Evolutionary conservation across 805 yeast species (phyloP), one percentile per base, ranked within the genome.

Genomic region (Pichia exigua): DNA sequence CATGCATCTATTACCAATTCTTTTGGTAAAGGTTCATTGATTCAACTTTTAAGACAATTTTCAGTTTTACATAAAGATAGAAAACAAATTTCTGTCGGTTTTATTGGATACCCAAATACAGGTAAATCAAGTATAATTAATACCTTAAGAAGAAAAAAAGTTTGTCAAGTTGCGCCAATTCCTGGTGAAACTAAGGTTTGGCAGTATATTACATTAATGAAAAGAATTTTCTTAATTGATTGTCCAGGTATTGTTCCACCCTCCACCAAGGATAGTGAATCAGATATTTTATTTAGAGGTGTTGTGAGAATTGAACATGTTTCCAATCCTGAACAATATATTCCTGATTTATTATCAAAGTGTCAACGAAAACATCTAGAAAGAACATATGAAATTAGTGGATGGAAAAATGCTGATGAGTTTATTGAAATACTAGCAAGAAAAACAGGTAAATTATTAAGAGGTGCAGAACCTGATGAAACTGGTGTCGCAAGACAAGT

Each of bases 201-300:
- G 99, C 99, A 92, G 74, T 92, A 92, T 73, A 91, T 92, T 62
- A 91, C 99, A 4, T 75, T 92, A 61, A 92, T 94, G 97, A 92
- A 92, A 76, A 80, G 92, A 59, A 92, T 92, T 48, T 92, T 91
- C 71, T 74, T 92, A 62, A 94, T 92, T 63, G 99, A 92, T 72
- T 94, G 99, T 75, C 99, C 99, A 2, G 99, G 99, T 71, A 92
- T 92, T 65, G 99, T 92, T 21, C 99, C 99, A 11, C 99, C 99
- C 27, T 86, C 95, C 18, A 66, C 82, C 28, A 89, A 83, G 62
- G 99, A 94, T 67, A 71, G 92, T 1, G 95, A 89, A 66, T 82
- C 96, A 27, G 98, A 92, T 68, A 89, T 92, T 62, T 69, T 92
- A 58, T 87, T 92, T 71, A 82, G 97, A 69, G 99, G 99, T 66